These are phyloP conservation scores for Tuber melanosporum DNA, from an alignment of 495 filamentous ascomycete genomes.

Conservation along the genomic window DNA sequence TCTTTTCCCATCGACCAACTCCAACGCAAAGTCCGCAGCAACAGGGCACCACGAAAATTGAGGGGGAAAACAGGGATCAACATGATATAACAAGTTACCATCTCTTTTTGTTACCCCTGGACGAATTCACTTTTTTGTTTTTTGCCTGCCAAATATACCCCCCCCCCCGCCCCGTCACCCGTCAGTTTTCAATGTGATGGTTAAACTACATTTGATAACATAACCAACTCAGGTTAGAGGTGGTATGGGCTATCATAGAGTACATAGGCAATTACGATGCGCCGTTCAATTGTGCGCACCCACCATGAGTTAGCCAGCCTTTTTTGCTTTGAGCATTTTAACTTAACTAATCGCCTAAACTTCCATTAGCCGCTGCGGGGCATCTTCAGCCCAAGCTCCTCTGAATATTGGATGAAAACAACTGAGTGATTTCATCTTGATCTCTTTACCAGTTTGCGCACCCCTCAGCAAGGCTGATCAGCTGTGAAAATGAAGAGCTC, in stretches of 20 bases:
- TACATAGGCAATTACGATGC: not conserved
- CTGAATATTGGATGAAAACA: not conserved
- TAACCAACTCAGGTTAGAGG: not conserved
- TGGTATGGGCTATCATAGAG: not conserved
- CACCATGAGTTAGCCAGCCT: not conserved
- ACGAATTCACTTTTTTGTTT: too few species aligned
- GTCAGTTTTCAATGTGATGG: not conserved
- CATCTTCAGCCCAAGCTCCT: not conserved
- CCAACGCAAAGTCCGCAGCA: too few species aligned
- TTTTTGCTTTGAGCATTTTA: not conserved
- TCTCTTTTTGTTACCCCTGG: too few species aligned
- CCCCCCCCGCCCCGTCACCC: too few species aligned
- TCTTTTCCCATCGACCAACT: too few species aligned
- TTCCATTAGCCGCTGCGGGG: not conserved
- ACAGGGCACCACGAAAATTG: too few species aligned
- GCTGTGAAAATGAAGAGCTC: not conserved
- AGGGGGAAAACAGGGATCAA: too few species aligned
- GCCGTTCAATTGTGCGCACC: not conserved
- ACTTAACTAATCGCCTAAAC: not conserved
- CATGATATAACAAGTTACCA: too few species aligned
- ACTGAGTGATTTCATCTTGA: not conserved
- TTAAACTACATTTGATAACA: not conserved
- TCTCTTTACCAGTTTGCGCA: not conserved
- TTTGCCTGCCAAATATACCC: not conserved
- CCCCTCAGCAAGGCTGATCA: not conserved